These are phyloP conservation scores for Fennellomyces sp. DNA, from an alignment of 371 early-diverging fungal species.

Conservation along the genomic window DNA sequence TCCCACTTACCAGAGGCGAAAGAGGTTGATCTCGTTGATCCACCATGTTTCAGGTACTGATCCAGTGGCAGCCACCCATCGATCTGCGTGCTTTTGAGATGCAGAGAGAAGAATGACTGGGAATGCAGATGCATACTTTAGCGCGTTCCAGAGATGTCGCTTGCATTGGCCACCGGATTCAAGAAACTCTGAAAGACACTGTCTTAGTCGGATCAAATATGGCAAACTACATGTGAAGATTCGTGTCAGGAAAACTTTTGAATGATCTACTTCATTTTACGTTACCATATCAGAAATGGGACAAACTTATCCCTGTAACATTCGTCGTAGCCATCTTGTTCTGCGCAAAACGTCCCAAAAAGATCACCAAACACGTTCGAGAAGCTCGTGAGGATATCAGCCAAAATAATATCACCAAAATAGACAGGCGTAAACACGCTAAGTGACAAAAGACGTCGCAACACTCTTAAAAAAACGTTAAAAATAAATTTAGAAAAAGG, in stretches of 20 bases:
- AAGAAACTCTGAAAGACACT: conserved; percentile 80
- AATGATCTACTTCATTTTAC: not conserved
- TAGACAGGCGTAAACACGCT: conserved; percentile 63
- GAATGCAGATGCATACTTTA: conserved; percentile 82
- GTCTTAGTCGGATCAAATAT: conserved; percentile 84
- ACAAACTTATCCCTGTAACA: conserved; percentile 57
- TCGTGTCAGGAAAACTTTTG: not conserved
- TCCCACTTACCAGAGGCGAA: conserved; percentile 44
- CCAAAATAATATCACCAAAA: conserved; percentile 86
- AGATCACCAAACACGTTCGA: conserved; percentile 87
- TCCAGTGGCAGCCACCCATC: conserved; percentile 33
- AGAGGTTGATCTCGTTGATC: conserved; percentile 39
- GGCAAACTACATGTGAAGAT: conserved; percentile 61
- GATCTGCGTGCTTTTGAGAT: conserved; percentile 57
- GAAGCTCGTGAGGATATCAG: conserved; percentile 93
- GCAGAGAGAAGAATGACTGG: conserved; percentile 84
- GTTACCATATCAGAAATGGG: conserved; percentile 64
- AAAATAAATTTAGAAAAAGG: too few relatives aligned
- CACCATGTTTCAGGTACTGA: conserved; percentile 42
- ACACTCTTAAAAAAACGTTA: too few relatives aligned
- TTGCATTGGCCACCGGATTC: conserved; percentile 42
- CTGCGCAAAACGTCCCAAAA: conserved; percentile 32
- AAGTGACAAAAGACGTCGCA: conserved; percentile 48
- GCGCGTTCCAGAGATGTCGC: conserved; percentile 86
- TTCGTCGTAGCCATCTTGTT: conserved; percentile 35